Percentiles rank a stretch among this genome's conserved stretches.
Conservation (phyloP, 306 rosid genomes). For the Castanospermum australe region DNA sequence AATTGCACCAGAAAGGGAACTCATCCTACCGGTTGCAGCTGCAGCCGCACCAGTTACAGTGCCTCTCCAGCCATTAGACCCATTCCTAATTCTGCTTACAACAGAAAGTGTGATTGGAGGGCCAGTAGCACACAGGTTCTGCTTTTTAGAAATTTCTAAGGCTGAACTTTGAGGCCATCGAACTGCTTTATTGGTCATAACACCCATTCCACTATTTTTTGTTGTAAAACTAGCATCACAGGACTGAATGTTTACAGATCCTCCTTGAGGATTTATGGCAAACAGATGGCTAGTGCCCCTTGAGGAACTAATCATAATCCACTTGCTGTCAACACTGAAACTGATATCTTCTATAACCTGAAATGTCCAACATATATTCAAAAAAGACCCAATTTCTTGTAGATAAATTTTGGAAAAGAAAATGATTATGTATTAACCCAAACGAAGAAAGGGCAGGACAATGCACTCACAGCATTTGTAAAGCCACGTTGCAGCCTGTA, state of each 20-base stretch:
- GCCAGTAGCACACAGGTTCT: conserved; percentile 38
- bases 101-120: conserved; percentile 63
- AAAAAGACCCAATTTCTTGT: neutral
- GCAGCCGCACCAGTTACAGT: conserved; percentile 82
- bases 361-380: conserved; percentile 9
- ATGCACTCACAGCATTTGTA: conserved; percentile 72
- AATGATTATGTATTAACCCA: neutral
- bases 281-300: conserved; percentile 87
- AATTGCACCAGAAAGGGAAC: conserved; percentile 58
- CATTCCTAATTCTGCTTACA: conserved; percentile 71
- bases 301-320: conserved; percentile 90
- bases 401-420: neutral
- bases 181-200: conserved; percentile 38
- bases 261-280: conserved; percentile 78
- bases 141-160: conserved; percentile 41
- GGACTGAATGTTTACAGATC: conserved; percentile 47
- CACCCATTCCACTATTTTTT: conserved; percentile 42
- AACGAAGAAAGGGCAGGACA: neutral
- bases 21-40: conserved; percentile 63
- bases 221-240: conserved; percentile 35
- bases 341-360: conserved; percentile 87
- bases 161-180: conserved; percentile 38
- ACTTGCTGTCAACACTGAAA: conserved; percentile 79
- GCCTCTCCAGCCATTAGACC: conserved; percentile 73
- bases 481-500: conserved; percentile 86